Conservation (phyloP, 306 rosid species). For the Acacia crassicarpa region DNA sequence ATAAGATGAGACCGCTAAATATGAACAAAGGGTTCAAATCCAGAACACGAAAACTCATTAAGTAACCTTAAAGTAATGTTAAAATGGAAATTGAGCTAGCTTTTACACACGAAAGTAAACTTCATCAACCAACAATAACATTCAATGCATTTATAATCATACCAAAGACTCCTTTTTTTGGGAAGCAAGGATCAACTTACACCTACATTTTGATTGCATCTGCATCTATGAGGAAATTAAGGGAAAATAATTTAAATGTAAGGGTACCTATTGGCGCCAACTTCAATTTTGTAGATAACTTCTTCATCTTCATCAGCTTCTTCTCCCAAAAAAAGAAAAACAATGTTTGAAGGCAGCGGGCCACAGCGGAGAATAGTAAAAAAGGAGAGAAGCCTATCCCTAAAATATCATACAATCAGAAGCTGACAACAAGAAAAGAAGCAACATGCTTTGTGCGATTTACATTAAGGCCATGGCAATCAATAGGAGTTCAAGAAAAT, state of each 20-base stretch:
- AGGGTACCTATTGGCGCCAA: not conserved
- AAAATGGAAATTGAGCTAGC: not conserved
- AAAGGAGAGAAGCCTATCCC: no score
- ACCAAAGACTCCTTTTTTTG: no score
- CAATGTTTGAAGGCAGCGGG: no score
- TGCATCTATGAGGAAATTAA: not conserved
- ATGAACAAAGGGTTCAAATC: not conserved
- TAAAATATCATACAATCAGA: no score
- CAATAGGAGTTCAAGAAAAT: no score
- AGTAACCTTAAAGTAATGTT: not conserved
- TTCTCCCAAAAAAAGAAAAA: not conserved
- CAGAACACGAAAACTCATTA: not conserved
- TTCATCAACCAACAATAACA: not conserved
- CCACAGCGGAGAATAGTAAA: no score
- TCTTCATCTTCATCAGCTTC: not conserved
- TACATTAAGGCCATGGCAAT: no score
- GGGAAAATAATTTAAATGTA: not conserved
- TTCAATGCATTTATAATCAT: not conserved
- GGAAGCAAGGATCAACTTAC: not conserved
- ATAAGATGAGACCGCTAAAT: not conserved
- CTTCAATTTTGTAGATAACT: slow-evolving; percentile 1
- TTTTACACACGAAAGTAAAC: not conserved
- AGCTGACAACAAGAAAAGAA: no score
- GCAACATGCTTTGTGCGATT: no score
- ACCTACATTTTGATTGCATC: not conserved